phyloP scores from a whole-genome alignment of 495 filamentous ascomycete species.

The Annulohypoxylon bovei region DNA sequence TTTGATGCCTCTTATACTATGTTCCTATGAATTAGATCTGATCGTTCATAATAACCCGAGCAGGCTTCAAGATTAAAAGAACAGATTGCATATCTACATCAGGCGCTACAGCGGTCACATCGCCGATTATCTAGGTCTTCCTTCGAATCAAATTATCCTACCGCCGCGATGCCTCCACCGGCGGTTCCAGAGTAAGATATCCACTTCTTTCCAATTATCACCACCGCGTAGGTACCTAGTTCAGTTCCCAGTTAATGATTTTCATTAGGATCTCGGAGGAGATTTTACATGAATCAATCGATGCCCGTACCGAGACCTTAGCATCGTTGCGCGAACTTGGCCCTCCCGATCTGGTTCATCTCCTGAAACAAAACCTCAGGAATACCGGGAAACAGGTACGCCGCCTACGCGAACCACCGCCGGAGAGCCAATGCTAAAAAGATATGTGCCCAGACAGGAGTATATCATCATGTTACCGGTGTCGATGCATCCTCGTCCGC shows the following conservation, averaged over 20 bases:
- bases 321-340: constrained; percentile 88
- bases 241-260: constrained; percentile 35
- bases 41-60: constrained; percentile 7
- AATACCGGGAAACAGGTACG: constrained; percentile 71
- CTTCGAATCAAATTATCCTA: constrained; percentile 6
- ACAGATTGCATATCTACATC: neutral
- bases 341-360: constrained; percentile 93
- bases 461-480: constrained; percentile 98
- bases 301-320: constrained; percentile 87
- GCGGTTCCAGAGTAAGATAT: constrained; percentile 84
- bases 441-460: constrained; percentile 70
- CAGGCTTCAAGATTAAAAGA: constrained; percentile 4
- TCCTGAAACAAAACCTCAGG: constrained; percentile 84
- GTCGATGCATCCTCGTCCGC: constrained; percentile 97
- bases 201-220: constrained; percentile 30
- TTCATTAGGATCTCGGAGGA: constrained; percentile 84
- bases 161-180: constrained; percentile 80
- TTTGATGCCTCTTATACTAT: constrained; percentile 17
- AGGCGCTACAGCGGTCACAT: neutral
- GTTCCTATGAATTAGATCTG: constrained; percentile 10
- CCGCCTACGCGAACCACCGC: neutral
- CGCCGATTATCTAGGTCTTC: neutral
- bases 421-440: constrained; percentile 30
- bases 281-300: constrained; percentile 85
- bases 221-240: neutral